Conservation (phyloP, 495 filamentous ascomycete genomes). For the Amphirosellinia nigrospora region DNA sequence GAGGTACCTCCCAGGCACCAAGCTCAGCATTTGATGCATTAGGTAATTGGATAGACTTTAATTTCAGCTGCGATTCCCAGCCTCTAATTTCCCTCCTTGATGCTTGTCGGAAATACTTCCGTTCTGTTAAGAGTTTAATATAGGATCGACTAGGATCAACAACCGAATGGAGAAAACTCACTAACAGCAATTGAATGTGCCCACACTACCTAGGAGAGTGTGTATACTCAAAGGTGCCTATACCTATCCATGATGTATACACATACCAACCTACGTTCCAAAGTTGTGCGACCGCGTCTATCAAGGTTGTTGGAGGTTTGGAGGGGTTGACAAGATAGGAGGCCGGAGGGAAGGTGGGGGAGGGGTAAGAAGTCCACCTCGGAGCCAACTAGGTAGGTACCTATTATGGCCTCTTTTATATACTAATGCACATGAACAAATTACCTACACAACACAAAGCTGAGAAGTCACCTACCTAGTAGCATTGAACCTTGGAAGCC, state of each 20-base stretch:
- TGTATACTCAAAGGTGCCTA: neutral
- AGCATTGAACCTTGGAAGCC: no score
- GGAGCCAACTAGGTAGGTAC: no score
- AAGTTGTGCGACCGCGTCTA: neutral
- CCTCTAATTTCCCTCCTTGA: neutral
- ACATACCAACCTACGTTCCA: no score
- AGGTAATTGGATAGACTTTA: neutral
- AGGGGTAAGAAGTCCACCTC: slow-evolving; percentile 10
- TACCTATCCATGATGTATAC: no score
- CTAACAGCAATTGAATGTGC: neutral
- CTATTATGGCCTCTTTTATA: no score
- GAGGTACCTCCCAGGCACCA: no score
- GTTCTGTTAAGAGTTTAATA: neutral
- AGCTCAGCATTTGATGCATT: neutral
- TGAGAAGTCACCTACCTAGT: neutral
- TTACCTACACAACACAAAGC: neutral
- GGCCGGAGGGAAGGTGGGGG: neutral
- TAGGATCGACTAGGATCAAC: neutral
- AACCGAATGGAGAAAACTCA: neutral
- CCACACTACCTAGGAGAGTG: neutral
- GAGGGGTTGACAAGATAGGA: neutral
- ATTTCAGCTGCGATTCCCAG: neutral
- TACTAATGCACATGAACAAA: neutral
- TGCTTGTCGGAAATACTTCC: neutral
- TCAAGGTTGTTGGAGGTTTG: neutral